These are phyloP conservation scores for Calocera viscosa DNA, from an alignment of 768 basidiomycete species.

Conservation along the genomic window DNA sequence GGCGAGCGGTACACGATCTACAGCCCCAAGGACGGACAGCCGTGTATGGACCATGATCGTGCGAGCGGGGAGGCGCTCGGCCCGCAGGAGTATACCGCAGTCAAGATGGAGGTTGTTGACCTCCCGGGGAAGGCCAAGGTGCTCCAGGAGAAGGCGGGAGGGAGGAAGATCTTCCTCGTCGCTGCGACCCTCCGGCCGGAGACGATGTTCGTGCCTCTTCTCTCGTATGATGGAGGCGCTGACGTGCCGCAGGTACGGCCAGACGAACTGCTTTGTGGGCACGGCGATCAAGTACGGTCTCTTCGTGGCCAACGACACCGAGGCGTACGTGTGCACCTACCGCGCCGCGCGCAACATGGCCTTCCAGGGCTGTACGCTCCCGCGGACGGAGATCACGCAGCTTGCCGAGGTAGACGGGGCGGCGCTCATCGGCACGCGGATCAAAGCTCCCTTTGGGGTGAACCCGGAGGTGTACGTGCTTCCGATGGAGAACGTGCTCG, in stretches of 20 bases:
- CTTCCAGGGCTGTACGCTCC: constrained; percentile 72
- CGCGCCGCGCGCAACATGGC: constrained; percentile 96
- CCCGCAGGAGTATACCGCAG: constrained; percentile 86
- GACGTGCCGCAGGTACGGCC: constrained; percentile 63
- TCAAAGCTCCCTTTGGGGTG: constrained; percentile 74
- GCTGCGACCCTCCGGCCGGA: constrained; percentile 93
- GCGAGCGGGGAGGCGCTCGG: constrained; percentile 87
- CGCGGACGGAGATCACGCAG: constrained; percentile 58
- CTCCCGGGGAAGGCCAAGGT: constrained; percentile 64
- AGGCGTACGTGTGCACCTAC: constrained; percentile 77
- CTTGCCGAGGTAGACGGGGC: constrained; percentile 67
- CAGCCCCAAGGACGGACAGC: constrained; percentile 96
- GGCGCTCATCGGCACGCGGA: constrained; percentile 72
- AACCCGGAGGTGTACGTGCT: constrained; percentile 84
- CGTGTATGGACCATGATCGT: constrained; percentile 99
- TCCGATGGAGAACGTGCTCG: constrained; percentile 96
- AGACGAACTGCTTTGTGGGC: constrained; percentile 96
- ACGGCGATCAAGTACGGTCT: constrained; percentile 82
- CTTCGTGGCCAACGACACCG: constrained; percentile 61
- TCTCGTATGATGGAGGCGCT: constrained; percentile 8
- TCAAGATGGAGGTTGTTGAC: constrained; percentile 86
- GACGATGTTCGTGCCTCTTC: constrained; percentile 58
- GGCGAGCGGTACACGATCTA: constrained; percentile 98
- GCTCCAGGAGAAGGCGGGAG: constrained; percentile 57
- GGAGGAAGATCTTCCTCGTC: constrained; percentile 78